A percentile compares a stretch with the other conserved stretches of the same genome.
Conservation (phyloP, 331 rosid genomes). For the Rosa hybrid region DNA sequence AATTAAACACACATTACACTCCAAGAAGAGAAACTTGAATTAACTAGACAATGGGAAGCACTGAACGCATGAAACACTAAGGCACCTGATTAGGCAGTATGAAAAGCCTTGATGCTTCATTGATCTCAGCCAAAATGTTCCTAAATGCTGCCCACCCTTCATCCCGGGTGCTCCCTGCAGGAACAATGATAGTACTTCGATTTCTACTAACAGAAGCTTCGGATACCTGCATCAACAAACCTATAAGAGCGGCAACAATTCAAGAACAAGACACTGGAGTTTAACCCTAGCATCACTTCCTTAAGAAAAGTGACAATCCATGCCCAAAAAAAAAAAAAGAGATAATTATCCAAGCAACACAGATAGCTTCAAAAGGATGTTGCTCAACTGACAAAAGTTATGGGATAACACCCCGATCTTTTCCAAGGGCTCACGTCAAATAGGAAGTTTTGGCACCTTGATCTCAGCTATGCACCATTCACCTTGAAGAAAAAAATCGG, state of each 20-base stretch:
- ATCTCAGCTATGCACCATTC: background rate
- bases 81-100: slow-evolving; percentile 89
- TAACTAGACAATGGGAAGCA: slow-evolving; percentile 12
- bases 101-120: slow-evolving; percentile 96
- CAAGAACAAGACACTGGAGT: background rate
- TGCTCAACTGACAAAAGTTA: slow-evolving; percentile 9
- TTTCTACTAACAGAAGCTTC: slow-evolving; percentile 99
- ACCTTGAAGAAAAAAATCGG: background rate
- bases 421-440: slow-evolving; percentile 13
- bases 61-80: slow-evolving; percentile 25
- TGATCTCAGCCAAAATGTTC: slow-evolving; percentile 93
- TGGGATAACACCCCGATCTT: background rate
- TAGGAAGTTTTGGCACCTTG: slow-evolving; percentile 3
- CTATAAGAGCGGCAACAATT: slow-evolving; percentile 14
- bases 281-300: background rate
- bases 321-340: background rate
- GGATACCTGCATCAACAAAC: slow-evolving; percentile 63
- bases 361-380: slow-evolving; percentile 3
- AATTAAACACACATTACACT: slow-evolving; percentile 22
- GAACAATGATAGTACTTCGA: slow-evolving; percentile 98
- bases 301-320: background rate
- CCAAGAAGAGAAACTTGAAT: slow-evolving; percentile 14
- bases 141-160: slow-evolving; percentile 99
- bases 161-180: slow-evolving; percentile 93
- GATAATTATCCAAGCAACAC: background rate